Evolutionary conservation across 768 basidiomycete species (phyloP).

Genomic region (Fomitopsis serialis): DNA sequence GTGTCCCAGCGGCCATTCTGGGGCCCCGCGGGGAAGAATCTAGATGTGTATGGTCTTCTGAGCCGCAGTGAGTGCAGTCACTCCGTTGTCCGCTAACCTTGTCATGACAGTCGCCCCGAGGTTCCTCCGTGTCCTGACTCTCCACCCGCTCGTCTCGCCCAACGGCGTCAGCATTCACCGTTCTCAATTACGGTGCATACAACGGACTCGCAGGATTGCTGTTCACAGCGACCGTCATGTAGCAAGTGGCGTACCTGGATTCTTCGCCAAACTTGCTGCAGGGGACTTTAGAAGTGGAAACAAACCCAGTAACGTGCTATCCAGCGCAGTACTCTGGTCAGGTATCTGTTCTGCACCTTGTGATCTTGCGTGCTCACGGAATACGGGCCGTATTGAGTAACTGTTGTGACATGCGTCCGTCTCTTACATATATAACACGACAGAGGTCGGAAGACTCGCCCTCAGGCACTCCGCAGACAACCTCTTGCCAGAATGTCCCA

Average conservation of each 20-base stretch:
- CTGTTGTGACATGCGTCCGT: background rate
- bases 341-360: background rate
- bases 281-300: too few species aligned
- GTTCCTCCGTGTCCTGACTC: background rate
- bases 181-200: background rate
- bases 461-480: background rate
- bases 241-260: too few species aligned
- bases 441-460: background rate
- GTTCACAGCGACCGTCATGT: background rate
- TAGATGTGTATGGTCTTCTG: background rate
- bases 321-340: background rate
- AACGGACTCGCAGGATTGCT: background rate
- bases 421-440: background rate
- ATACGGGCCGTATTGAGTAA: background rate
- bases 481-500: slow-evolving; percentile 4
- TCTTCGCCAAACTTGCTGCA: too few species aligned
- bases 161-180: too few species aligned
- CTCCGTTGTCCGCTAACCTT: background rate
- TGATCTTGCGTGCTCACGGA: background rate
- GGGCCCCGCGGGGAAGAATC: background rate
- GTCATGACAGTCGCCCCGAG: background rate
- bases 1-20: background rate
- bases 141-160: too few species aligned
- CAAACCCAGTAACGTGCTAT: too few species aligned
- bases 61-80: background rate